These are phyloP conservation scores for Phytomonas francai DNA, from an alignment of 208 protist genomes.

Conservation along the genomic window DNA sequence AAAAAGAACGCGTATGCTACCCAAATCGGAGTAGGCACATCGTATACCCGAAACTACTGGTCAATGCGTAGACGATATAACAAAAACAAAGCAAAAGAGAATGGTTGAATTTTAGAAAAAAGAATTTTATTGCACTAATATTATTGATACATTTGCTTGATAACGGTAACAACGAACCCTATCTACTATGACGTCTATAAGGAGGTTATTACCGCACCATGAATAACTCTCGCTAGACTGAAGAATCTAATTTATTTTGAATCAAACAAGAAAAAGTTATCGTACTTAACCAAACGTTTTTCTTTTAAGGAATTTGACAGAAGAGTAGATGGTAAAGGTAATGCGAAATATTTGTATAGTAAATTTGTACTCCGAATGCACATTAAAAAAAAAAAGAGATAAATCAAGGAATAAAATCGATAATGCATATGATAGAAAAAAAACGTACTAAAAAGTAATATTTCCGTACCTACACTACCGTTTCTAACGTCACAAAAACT, in stretches of 20 bases:
- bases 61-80: not conserved
- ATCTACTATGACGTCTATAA: not conserved
- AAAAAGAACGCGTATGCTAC: not conserved
- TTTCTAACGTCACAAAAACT: constrained; percentile 10
- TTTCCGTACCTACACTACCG: not conserved
- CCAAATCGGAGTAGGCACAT: not conserved
- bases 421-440: not conserved
- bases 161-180: not conserved
- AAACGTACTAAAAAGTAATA: not conserved
- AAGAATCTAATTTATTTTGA: not conserved
- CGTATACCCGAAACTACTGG: not conserved
- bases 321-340: not conserved
- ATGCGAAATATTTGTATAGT: not conserved
- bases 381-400: not conserved
- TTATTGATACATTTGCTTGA: not conserved
- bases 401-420: constrained; percentile 12
- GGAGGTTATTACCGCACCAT: not conserved
- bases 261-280: not conserved
- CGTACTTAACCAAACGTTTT: not conserved
- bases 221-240: not conserved
- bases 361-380: not conserved
- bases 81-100: constrained; percentile 2
- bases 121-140: not conserved
- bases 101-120: not conserved
- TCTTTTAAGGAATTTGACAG: not conserved